Percentiles rank a stretch among this genome's conserved stretches.
Evolutionary conservation across 352 stramenopile species (phyloP).

Genomic region (Phytopythium sindhum): DNA sequence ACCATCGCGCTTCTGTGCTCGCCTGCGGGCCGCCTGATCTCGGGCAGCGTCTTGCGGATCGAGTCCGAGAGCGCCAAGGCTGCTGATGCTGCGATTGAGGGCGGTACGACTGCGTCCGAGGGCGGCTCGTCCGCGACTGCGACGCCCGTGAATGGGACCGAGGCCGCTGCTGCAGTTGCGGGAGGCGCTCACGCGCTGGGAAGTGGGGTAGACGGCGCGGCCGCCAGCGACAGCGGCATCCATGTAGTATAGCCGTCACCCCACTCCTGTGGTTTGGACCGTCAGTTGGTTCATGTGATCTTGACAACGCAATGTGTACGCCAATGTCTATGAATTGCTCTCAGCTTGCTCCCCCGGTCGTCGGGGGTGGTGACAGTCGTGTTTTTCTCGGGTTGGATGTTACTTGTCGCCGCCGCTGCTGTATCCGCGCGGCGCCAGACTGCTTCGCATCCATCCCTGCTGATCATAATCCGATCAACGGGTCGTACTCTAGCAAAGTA

Average conservation of each 20-base stretch:
- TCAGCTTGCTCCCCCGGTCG: neutral
- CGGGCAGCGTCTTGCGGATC: slow-evolving; percentile 53
- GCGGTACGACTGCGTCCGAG: neutral
- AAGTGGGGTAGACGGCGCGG: no score
- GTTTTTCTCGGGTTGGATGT: neutral
- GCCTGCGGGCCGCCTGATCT: slow-evolving; percentile 39
- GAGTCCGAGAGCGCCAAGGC: slow-evolving; percentile 13
- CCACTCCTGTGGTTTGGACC: neutral
- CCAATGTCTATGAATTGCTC: neutral
- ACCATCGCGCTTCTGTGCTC: slow-evolving; percentile 64
- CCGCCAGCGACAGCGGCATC: neutral
- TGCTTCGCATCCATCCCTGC: neutral
- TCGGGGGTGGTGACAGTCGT: neutral
- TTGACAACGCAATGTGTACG: neutral
- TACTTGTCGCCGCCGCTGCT: neutral
- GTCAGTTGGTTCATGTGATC: neutral
- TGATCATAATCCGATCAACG: neutral
- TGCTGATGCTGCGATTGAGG: neutral
- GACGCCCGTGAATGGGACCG: neutral
- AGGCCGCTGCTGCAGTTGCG: neutral
- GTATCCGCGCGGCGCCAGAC: neutral
- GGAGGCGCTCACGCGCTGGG: neutral
- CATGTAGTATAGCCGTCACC: slow-evolving; percentile 5
- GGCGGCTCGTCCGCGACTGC: neutral
- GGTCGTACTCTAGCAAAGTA: neutral